Conservation (phyloP, 2,329 filamentous ascomycete species). For the Xylaria sp. region DNA sequence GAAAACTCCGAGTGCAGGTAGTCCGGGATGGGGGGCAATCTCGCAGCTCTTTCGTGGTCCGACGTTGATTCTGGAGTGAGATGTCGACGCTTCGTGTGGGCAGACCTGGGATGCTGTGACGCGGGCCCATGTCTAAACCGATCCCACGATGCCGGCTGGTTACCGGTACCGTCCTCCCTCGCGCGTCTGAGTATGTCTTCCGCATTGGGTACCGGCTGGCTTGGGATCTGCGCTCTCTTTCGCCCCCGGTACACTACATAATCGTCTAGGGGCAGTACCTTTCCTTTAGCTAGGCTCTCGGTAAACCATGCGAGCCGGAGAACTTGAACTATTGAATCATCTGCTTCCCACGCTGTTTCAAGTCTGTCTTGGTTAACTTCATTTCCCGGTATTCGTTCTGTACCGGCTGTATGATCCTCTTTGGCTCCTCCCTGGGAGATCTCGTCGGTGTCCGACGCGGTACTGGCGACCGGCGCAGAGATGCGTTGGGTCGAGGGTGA, state of each 20-base stretch:
- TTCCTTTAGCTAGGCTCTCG: slow-evolving; percentile 59
- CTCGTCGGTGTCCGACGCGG: slow-evolving; percentile 43
- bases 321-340: slow-evolving; percentile 57
- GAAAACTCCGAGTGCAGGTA: slow-evolving; percentile 76
- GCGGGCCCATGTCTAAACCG: slow-evolving; percentile 10
- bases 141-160: slow-evolving; percentile 33
- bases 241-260: slow-evolving; percentile 67
- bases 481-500: slow-evolving; percentile 42
- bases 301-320: slow-evolving; percentile 69
- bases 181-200: slow-evolving; percentile 50
- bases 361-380: background rate
- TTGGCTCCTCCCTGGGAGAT: slow-evolving; percentile 17
- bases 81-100: slow-evolving; percentile 50
- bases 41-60: slow-evolving; percentile 71
- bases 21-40: slow-evolving; percentile 73
- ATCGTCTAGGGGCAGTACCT: slow-evolving; percentile 58
- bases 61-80: slow-evolving; percentile 78
- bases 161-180: slow-evolving; percentile 37
- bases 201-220: slow-evolving; percentile 33
- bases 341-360: slow-evolving; percentile 6
- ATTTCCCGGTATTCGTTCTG: too few relatives aligned
- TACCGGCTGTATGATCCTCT: background rate
- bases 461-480: slow-evolving; percentile 44
- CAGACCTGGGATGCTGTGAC: slow-evolving; percentile 37
- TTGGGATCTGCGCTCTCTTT: slow-evolving; percentile 41